Base-by-base conservation (phyloP, 2,329 filamentous ascomycete species). In the Fonsecaea monophora region DNA sequence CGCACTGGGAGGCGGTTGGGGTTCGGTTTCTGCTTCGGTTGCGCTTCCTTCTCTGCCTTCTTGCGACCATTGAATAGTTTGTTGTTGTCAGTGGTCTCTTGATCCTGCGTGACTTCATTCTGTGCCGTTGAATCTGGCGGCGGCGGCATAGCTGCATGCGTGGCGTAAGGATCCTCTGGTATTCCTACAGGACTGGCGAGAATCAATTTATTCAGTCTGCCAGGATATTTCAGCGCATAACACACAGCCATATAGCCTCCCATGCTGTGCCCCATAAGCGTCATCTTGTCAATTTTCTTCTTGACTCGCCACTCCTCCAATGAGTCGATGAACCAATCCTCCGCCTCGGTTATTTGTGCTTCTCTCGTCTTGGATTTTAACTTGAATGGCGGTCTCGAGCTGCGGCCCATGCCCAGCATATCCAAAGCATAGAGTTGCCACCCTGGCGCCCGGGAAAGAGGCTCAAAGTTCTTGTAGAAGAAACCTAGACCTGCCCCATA, bases 401-500 rank as follows among this genome's bases (percentile, higher is more conserved):
- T 96, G 74, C 96, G 90, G 66, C 94, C 94, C 92, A 97, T 97
- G 66, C 94, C 94, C 15, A 97, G 84, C 85, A 98, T 88, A 75
- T 99, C 94, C n/a, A 99, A 82, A 0, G 94, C 92, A 76, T 95
- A 98, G 18, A 99, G 81, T 74, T 92, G 94, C 89, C 95, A 96
- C 34, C 94, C 93, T 34, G 85, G 83, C 0, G 88, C 81, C 18
- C 94, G 88, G 54, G 90, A 94, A 38, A 99, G 81, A 5, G 90
- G 88, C 78, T 99, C 95, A 68, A 96, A 97, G 77, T 99, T 99
- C 81, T 95, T 94, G 84, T 97, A 99, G 84, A 96, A 99, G 80
- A 99, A 98, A 25, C 94, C 95, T 0, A 99, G 85, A 0, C 95
- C 95, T 1, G 95, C 95, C 55, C 95, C 95, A 78, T 99, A 99